Evolutionary conservation across 768 basidiomycete genomes (phyloP), one percentile per base, ranked within the genome.

Genomic region (Pisolithus albus): DNA sequence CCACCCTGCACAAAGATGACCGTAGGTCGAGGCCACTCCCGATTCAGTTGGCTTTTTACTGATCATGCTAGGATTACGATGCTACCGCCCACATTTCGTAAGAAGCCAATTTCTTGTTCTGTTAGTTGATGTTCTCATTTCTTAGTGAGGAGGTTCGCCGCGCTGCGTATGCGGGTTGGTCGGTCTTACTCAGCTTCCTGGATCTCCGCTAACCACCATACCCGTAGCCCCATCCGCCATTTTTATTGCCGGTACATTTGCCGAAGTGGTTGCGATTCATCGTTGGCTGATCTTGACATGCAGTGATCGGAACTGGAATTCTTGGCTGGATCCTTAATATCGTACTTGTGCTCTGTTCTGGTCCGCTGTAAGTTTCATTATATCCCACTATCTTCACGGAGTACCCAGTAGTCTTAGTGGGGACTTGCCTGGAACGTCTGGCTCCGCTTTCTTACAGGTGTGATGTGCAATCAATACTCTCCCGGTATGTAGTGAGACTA

Each of bases 271-370:
- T 23, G 19, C 28, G 18, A 34, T 45, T 44, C n/a, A 7, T 39
- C 19, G 26, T 24, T 21, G 5, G 46, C 37, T 54, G 13, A 54
- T 46, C 19, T 26, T 36, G 34, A 39, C 24, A 30, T 39, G 11
- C 51, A 81, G 87, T 88, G 26, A 71, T 88, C 51, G 86, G 86
- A 5, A 88, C 86, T 4, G 85, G 85, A 50, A 68, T 86, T 42
- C 75, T 90, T 54, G 89, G 90, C 32, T 92, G 90, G 90, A 60
- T 93, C 8, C 75, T 92, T 54, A 95, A 93, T 67, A 87, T 95
- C 56, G 84, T 91, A 5, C 67, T 92, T 28, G 77, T 93, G n/a
- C 73, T 93, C 8, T 92, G 89, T 66, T 88, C 86, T 18, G 88
- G 88, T 7, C 80, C 82, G 50, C 70, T 88, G 83, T 84, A 55